phyloP scores from a whole-genome alignment of 345 rosid species.

The Raphanus sativus region DNA sequence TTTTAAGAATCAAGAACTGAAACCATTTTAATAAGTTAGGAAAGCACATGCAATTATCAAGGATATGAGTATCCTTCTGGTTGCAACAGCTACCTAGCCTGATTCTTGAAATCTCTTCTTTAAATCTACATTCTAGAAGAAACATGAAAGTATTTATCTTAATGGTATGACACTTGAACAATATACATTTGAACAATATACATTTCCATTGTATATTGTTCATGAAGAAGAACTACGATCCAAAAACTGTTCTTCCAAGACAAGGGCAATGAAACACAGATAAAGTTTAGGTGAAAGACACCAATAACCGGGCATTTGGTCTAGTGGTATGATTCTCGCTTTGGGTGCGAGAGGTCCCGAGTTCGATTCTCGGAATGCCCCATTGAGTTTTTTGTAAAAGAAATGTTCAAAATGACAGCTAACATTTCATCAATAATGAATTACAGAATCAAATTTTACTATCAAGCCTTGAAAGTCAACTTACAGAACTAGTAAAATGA shows the following conservation, averaged over 20 bases:
- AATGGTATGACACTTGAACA: background rate
- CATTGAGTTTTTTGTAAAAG: background rate
- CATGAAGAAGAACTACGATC: background rate
- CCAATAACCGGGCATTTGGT: constrained; percentile 54
- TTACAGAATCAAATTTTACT: background rate
- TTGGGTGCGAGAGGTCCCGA: constrained; percentile 85
- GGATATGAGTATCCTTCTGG: background rate
- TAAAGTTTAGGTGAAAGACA: background rate
- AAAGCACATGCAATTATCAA: background rate
- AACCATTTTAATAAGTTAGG: background rate
- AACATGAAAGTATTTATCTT: background rate
- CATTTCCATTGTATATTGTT: background rate
- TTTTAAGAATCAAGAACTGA: background rate
- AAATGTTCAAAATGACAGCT: too few relatives aligned
- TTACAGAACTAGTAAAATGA: too few relatives aligned
- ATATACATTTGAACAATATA: background rate
- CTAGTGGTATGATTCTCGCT: constrained; percentile 85
- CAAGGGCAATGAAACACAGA: background rate
- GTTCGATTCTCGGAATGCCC: constrained; percentile 43
- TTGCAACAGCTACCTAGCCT: background rate
- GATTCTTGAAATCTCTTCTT: background rate
- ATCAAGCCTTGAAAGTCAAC: too few relatives aligned
- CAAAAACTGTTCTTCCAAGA: background rate
- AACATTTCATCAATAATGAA: background rate
- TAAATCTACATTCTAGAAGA: background rate